Conservation (phyloP, 371 early-diverging fungal genomes). For the Smittium mucronatum region DNA sequence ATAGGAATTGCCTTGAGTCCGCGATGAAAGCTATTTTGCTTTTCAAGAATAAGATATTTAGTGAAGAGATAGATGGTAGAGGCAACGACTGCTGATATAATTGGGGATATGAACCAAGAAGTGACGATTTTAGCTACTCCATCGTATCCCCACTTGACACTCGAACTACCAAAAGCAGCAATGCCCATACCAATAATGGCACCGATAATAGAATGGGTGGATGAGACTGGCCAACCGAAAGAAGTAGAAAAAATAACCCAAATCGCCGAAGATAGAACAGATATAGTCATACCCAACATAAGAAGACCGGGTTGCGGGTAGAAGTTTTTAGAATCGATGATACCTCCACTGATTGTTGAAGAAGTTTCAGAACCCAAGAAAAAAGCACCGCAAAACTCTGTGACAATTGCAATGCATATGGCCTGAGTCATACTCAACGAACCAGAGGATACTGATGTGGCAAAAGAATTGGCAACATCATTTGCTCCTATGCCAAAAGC, state of each 20-base stretch:
- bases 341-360: conserved; percentile 62
- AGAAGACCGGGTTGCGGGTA: conserved; percentile 48
- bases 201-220: conserved; percentile 66
- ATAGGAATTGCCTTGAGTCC: conserved; percentile 65
- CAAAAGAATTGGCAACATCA: conserved; percentile 82
- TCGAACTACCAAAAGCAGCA: conserved; percentile 48
- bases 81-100: conserved; percentile 50
- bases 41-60: conserved; percentile 45
- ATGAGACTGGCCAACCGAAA: conserved; percentile 41
- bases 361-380: conserved; percentile 61
- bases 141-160: conserved; percentile 55
- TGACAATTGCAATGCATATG: conserved; percentile 62
- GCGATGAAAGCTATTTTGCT: conserved; percentile 51
- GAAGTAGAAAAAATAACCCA: conserved; percentile 60
- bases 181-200: conserved; percentile 69
- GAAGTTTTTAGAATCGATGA: conserved; percentile 42
- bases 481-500: conserved; percentile 74
- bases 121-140: conserved; percentile 60
- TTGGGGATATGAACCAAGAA: conserved; percentile 66
- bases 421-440: conserved; percentile 62
- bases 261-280: conserved; percentile 56
- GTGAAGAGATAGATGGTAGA: conserved; percentile 51
- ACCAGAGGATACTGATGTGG: conserved; percentile 74
- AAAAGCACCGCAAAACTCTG: conserved; percentile 73
- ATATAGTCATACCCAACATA: conserved; percentile 72